A percentile compares a stretch with the other conserved stretches of the same genome.
phyloP scores from a whole-genome alignment of 768 basidiomycete genomes.

The Boletus sensibilis region DNA sequence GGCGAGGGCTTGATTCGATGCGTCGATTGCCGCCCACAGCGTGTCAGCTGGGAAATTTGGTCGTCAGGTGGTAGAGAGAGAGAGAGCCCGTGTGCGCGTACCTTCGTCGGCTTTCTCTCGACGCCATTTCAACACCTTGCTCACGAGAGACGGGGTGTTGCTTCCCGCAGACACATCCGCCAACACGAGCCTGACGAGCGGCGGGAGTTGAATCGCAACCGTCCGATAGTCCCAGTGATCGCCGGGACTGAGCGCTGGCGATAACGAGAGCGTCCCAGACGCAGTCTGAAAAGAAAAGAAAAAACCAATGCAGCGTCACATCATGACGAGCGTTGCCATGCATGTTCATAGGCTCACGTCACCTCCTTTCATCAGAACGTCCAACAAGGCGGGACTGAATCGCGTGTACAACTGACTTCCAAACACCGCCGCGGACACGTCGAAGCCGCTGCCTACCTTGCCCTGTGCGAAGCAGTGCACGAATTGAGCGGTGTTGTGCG shows the following conservation, averaged over 20 bases:
- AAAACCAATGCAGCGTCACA: neutral
- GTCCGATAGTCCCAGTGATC: constrained; percentile 68
- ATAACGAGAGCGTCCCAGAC: constrained; percentile 25
- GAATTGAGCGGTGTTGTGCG: constrained; percentile 93
- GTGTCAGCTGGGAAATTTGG: constrained; percentile 45
- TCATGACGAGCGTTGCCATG: neutral
- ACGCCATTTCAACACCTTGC: constrained; percentile 89
- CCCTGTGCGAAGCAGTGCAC: constrained; percentile 96
- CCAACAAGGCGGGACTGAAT: constrained; percentile 61
- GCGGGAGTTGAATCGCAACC: constrained; percentile 77
- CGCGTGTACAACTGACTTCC: constrained; percentile 93
- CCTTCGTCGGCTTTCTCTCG: constrained; percentile 60
- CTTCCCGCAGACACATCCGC: constrained; percentile 97
- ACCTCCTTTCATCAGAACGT: constrained; percentile 21
- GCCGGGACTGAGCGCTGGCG: constrained; percentile 61
- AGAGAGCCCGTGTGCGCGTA: constrained; percentile 18
- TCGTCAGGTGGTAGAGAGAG: neutral
- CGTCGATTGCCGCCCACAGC: constrained; percentile 64
- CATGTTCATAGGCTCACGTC: constrained; percentile 20
- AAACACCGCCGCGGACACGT: constrained; percentile 90
- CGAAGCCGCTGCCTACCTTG: constrained; percentile 97
- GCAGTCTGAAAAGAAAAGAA: constrained; percentile 14
- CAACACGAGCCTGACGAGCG: constrained; percentile 77
- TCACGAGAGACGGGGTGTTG: constrained; percentile 91
- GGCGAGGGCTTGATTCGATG: constrained; percentile 60